Conservation (phyloP, 2,329 filamentous ascomycete genomes). For the Pestalotiopsis sp. region DNA sequence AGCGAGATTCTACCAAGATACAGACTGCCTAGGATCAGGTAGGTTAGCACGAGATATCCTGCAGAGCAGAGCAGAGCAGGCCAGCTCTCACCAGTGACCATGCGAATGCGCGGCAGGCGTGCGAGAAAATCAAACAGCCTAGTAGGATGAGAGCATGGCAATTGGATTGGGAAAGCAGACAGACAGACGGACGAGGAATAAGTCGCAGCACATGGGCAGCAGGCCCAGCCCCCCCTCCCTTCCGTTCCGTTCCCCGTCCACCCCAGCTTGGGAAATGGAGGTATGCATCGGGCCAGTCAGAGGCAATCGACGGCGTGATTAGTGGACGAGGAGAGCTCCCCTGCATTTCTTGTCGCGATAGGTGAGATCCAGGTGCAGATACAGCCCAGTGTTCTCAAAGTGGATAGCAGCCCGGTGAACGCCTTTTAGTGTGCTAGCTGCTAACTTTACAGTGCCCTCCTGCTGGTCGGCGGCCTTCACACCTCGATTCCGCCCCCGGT, state of each 20-base stretch:
- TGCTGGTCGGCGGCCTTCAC: neutral
- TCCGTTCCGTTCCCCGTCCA: neutral
- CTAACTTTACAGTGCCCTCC: neutral
- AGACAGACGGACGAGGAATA: neutral
- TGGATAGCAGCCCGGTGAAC: neutral
- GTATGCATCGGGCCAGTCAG: conserved; percentile 14
- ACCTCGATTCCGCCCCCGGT: neutral
- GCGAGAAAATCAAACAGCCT: neutral
- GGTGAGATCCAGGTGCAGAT: neutral
- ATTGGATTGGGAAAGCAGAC: neutral
- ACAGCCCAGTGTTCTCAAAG: neutral
- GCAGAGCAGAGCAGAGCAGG: neutral
- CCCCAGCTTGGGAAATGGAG: neutral
- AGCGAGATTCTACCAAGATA: no score
- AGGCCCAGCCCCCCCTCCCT: neutral
- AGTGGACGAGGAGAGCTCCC: conserved; percentile 15
- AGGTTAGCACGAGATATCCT: neutral
- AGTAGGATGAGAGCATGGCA: neutral
- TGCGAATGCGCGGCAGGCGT: conserved; percentile 6
- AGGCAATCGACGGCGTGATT: conserved; percentile 19
- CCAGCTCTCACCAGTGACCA: neutral
- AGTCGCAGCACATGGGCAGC: neutral
- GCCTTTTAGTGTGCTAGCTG: neutral
- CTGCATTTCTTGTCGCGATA: conserved; percentile 5
- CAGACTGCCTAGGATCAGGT: no score